A percentile compares a stretch with the other conserved stretches of the same genome.
These are phyloP conservation scores for Arthrinium phaeospermum DNA, from an alignment of 2,329 filamentous ascomycete species.

Conservation along the genomic window DNA sequence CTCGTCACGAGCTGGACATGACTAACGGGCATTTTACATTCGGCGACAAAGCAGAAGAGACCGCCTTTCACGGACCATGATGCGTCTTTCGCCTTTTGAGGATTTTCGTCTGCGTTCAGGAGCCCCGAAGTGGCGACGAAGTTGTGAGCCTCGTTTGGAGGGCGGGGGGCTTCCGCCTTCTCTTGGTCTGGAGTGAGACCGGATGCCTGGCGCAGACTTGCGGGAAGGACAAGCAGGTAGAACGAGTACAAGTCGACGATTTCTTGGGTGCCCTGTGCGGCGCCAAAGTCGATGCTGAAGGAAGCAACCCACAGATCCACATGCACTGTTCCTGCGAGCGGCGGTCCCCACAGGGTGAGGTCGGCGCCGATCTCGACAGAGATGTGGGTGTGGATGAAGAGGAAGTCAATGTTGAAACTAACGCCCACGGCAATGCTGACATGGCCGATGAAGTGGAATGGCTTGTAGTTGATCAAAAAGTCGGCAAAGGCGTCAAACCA, in stretches of 20 bases:
- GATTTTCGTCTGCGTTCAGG: constrained; percentile 22
- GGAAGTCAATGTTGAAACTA: constrained; percentile 34
- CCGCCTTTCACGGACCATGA: too few relatives aligned
- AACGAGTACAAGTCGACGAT: constrained; percentile 13
- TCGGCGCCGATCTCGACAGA: constrained; percentile 36
- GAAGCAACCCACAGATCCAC: constrained; percentile 40
- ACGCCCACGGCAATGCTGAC: constrained; percentile 37
- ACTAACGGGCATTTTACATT: too few relatives aligned
- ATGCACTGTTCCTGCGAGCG: constrained; percentile 36
- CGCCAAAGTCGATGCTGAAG: constrained; percentile 36
- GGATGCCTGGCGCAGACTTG: neutral
- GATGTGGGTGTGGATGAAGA: constrained; percentile 36
- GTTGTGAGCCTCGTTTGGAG: constrained; percentile 25
- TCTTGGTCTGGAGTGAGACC: too few relatives aligned
- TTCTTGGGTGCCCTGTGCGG: constrained; percentile 13
- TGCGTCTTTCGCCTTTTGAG: too few relatives aligned
- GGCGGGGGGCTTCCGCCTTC: neutral
- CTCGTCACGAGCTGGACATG: too few relatives aligned
- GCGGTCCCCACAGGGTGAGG: constrained; percentile 37
- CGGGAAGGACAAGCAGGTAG: constrained; percentile 16
- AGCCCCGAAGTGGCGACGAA: constrained; percentile 28
- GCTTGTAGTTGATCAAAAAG: constrained; percentile 48
- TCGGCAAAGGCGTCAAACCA: constrained; percentile 47
- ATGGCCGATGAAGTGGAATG: constrained; percentile 43
- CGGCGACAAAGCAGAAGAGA: too few relatives aligned